phyloP scores from a whole-genome alignment of 495 filamentous ascomycete genomes.

The Pyrenula massariospora region DNA sequence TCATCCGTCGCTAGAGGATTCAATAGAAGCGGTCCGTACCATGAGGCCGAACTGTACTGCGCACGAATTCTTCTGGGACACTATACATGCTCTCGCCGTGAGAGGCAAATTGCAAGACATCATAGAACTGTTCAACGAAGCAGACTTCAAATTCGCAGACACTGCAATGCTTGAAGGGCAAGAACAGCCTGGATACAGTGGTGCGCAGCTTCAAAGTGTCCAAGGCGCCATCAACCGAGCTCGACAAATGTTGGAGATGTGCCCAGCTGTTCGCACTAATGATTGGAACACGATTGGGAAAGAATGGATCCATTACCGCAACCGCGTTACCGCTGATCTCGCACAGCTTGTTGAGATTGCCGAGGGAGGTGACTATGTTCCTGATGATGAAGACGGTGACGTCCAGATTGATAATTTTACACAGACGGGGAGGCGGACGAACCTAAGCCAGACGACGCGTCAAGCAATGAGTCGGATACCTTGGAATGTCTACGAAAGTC shows the following conservation, averaged over 20 bases:
- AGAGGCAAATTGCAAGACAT: constrained; percentile 59
- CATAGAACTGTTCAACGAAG: constrained; percentile 49
- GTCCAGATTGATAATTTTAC: constrained; percentile 45
- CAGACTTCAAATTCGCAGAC: constrained; percentile 62
- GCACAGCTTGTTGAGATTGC: constrained; percentile 61
- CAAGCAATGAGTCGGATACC: constrained; percentile 54
- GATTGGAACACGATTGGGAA: constrained; percentile 67
- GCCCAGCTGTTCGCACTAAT: constrained; percentile 46
- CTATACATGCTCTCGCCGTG: constrained; percentile 51
- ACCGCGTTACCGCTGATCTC: constrained; percentile 51
- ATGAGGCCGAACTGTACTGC: constrained; percentile 59
- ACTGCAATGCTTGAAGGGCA: constrained; percentile 44
- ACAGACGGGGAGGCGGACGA: constrained; percentile 16
- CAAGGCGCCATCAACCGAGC: constrained; percentile 54
- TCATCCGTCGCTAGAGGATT: constrained; percentile 49
- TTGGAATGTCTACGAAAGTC: constrained; percentile 72
- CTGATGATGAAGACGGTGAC: constrained; percentile 15
- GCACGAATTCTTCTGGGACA: constrained; percentile 70
- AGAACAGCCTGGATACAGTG: constrained; percentile 52
- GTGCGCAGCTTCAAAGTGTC: constrained; percentile 60
- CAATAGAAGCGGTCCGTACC: constrained; percentile 45
- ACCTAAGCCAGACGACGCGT: constrained; percentile 14
- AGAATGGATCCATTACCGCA: constrained; percentile 71
- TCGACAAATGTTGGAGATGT: constrained; percentile 52
- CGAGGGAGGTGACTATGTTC: constrained; percentile 47